Evolutionary conservation across 1,139 yeast genomes (phyloP).

Genomic region (Yamadazyma atlantica): DNA sequence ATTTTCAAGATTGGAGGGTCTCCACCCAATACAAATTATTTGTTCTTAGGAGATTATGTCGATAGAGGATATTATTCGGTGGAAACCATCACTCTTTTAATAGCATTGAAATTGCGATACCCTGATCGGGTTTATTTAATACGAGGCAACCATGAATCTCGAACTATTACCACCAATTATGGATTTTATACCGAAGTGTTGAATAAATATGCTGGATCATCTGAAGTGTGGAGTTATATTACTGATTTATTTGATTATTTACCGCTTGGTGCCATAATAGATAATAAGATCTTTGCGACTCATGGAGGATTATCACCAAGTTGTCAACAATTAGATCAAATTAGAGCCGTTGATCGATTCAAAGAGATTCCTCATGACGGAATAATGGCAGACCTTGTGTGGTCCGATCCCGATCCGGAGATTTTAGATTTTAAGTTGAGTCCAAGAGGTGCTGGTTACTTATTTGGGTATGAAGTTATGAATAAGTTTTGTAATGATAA

Average conservation of each 20-base stretch:
- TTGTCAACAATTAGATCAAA: constrained; percentile 90
- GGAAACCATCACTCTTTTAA: constrained; percentile 82
- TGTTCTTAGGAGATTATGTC: constrained; percentile 92
- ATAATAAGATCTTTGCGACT: constrained; percentile 87
- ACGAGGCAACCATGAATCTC: constrained; percentile 93
- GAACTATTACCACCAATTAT: constrained; percentile 94
- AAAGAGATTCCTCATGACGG: constrained; percentile 98
- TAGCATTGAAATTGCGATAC: constrained; percentile 82
- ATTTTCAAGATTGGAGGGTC: constrained; percentile 91
- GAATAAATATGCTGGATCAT: constrained; percentile 75
- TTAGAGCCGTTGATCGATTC: constrained; percentile 84
- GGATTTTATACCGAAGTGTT: constrained; percentile 95
- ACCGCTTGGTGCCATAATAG: constrained; percentile 90
- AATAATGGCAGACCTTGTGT: constrained; percentile 97
- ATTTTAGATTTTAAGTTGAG: constrained; percentile 81
- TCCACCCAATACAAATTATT: constrained; percentile 89
- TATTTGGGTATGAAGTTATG: constrained; percentile 89
- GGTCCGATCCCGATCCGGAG: constrained; percentile 97
- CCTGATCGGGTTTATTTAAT: constrained; percentile 80
- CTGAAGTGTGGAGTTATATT: constrained; percentile 82
- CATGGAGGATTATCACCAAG: constrained; percentile 97
- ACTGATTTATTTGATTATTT: constrained; percentile 93
- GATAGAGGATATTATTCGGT: constrained; percentile 87
- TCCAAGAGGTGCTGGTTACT: constrained; percentile 97
- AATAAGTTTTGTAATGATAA: constrained; percentile 82